Evolutionary conservation across 1,139 yeast genomes (phyloP), one percentile per base, ranked within the genome.

Genomic region (Candida anutae): DNA sequence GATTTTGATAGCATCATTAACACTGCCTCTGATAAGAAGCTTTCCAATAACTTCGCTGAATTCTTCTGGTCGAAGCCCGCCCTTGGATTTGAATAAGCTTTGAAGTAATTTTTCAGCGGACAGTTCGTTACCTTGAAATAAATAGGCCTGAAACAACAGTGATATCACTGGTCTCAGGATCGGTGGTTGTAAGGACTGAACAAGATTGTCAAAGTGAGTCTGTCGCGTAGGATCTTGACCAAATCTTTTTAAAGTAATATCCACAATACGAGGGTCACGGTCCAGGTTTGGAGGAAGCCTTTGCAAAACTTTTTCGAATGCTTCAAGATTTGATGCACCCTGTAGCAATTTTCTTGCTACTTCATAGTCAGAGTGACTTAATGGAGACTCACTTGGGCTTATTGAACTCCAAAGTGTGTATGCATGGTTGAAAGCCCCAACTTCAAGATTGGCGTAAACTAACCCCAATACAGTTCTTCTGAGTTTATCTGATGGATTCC

Each of bases 161-260:
- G 65, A 54, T n/a, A 62, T 42, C 1, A 62, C 49, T 40, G 48
- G 50, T 22, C 67, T 41, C 19, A 46, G 37, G 14, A 61, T 36
- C 5, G 68, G 69, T 2, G 55, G 44, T 10, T 28, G 29, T 8
- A 61, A 32, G n/a, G 34, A 30, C 16, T 42, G 39, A 3, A 56
- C 33, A 13, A 54, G 33, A 4, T 25, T 26, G 15, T 48, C 41
- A 29, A 57, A 53, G 24, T 40, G 35, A 1, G 25, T 12, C 13
- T 13, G n/a, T 15, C 29, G 14, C 13, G 24, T 24, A 10, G 21
- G 16, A 12, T 22, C 16, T 6, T 8, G 8, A 17, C 29, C 53
- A 29, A 32, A 43, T 27, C 36, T 38, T 21, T 33, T 30, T 8
- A 50, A 21, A 12, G 42, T 30, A 21, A 31, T 31, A 20, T 26